Evolutionary conservation across 1,139 yeast genomes (phyloP), one percentile per base, ranked within the genome.

Genomic region (Hyphopichia burtonii): DNA sequence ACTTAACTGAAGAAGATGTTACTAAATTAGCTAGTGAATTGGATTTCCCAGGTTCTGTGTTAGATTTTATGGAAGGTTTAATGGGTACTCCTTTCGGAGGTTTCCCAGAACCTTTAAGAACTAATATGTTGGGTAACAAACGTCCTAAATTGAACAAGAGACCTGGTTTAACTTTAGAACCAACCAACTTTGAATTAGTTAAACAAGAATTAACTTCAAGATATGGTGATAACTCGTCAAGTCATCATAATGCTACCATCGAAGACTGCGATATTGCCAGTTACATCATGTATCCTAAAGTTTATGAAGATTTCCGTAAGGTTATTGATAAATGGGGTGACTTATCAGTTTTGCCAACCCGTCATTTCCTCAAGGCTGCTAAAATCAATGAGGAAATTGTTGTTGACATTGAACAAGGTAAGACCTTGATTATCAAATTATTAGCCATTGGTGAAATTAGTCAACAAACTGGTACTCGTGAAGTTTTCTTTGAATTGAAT

Each of bases 41-140:
- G 57, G 98, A 93, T 68, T 93, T 93, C 95, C 99, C 99, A 45
- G 97, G 86, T 59, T 91, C 98, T 15, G 96, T 93, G 28, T 78
- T 93, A 62, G 99, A 94, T 70, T 93, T 93, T 78, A 90, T 93
- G 81, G 96, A 94, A 74, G 99, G 99, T 56, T 78, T 93, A 61
- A 93, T 94, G 90, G 99, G 99, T 62, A 93, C 93, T 57, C 99
- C 99, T 55, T 90, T 88, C 63, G 99, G 99, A 54, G 99, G 99
- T 7, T 93, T 94, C 95, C 99, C 99, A 42, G 99, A 93, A 71
- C 99, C 99, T 38, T 77, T 93, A 66, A 84, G 99, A 72, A 76
- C 96, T 37, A 87, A 91, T 63, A 80, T 93, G 49, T 81, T 93
- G 62, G 72, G 74, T 40, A 80, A 80, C 62, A 91, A 90, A 82